Conservation (phyloP, 1,284 basidiomycete species). For the Stereum hirsutum region DNA sequence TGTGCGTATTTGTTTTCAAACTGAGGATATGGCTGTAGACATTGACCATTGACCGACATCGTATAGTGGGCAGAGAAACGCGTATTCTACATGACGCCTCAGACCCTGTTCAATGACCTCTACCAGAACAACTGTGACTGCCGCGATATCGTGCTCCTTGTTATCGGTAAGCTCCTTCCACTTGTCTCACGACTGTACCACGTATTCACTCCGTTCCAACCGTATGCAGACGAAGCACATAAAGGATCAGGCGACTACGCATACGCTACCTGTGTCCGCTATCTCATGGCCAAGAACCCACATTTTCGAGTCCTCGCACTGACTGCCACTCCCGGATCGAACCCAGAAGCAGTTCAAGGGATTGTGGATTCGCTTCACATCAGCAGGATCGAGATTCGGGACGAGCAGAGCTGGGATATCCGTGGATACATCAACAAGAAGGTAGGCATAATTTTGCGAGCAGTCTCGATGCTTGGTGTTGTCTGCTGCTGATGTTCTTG, state of each 20-base stretch:
- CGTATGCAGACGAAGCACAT: slow-evolving; percentile 83
- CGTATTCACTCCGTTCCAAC: not conserved
- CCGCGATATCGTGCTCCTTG: slow-evolving; percentile 71
- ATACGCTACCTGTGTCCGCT: slow-evolving; percentile 86
- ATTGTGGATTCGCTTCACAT: slow-evolving; percentile 97
- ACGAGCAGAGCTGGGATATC: slow-evolving; percentile 88
- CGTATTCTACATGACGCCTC: slow-evolving; percentile 97
- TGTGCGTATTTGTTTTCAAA: slow-evolving; percentile 33
- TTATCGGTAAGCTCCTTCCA: slow-evolving; percentile 46
- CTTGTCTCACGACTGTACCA: slow-evolving; percentile 4
- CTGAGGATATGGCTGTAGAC: not conserved
- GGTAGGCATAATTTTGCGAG: slow-evolving; percentile 26
- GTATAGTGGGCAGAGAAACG: slow-evolving; percentile 81
- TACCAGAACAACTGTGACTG: slow-evolving; percentile 68
- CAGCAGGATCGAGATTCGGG: slow-evolving; percentile 89
- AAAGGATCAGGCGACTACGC: slow-evolving; percentile 90
- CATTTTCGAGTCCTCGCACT: slow-evolving; percentile 91
- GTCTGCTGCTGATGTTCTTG: no score
- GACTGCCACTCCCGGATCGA: slow-evolving; percentile 91
- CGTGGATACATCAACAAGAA: slow-evolving; percentile 86
- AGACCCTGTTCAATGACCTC: slow-evolving; percentile 91
- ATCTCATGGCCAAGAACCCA: slow-evolving; percentile 89
- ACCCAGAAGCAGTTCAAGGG: slow-evolving; percentile 78
- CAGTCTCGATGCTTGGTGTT: not conserved
- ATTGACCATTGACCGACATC: not conserved